Base-by-base conservation (phyloP, 352 stramenopile genomes). In the Stephanocyclus meneghinianus region DNA sequence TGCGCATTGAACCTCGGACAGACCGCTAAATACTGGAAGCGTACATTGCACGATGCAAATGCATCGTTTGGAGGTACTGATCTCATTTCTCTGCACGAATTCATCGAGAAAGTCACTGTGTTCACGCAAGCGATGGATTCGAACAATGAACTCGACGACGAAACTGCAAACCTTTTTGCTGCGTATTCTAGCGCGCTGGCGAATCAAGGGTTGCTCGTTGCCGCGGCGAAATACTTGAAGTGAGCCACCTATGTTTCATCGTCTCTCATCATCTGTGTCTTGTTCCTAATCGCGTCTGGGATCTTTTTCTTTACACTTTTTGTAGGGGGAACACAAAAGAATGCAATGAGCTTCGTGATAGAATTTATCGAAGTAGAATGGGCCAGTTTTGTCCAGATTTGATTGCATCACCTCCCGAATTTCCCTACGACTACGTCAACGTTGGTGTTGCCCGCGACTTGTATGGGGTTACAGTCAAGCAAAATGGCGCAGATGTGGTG, bases 51-150 rank as follows among this genome's bases (percentile, higher is more conserved):
- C 65, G 77, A 89, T 68, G 91, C 89, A 37, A 91, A 91, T 18
- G 84, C 89, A 11, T 89, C 90, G 9, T 83, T 92, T 76, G 87
- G 88, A 30, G 32, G 62, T 5, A 73, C 80, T 10, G 78, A 93
- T 81, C 92, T 95, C 3, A 78, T 94, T 73, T 95, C 95, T 9
- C 91, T 99, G 13, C 96, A 99, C 75, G 92, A 97, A 47, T 96
- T 98, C 70, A 95, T 98, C n/a, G 94, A 98, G 80, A 98, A 98
- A 85, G 94, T 98, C 1, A 96, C 95, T 66, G 93, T 98, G 48
- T 98, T 98, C 69, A 79, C 82, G 6, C 63, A 90, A 59, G 83
- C 86, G 16, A 86, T 93, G 0, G 95, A 96, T 77, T 91, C 94
- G 30, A 91, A 95, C 29, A 92, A 96, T 75, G 86, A 96, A 50